A percentile compares a stretch with the other conserved stretches of the same genome.
phyloP scores from a whole-genome alignment of 306 rosid genomes.

The Cucumis melo region DNA sequence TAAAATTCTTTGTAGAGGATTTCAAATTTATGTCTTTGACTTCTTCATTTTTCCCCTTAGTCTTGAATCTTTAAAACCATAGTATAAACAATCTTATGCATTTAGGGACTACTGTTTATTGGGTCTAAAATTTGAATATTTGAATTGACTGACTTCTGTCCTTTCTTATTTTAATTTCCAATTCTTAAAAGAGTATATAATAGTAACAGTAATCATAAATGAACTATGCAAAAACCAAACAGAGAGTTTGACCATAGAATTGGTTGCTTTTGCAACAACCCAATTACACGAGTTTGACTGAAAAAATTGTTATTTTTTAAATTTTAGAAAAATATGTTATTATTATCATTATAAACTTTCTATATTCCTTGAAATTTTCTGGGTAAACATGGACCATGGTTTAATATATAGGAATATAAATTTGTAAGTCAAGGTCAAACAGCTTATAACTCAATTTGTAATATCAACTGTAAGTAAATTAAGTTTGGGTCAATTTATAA shows the following conservation, averaged over 20 bases:
- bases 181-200: no score
- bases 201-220: background rate
- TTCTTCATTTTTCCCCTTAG: background rate
- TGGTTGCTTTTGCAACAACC: background rate
- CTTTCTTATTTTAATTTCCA: background rate
- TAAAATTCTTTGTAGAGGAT: background rate
- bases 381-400: background rate
- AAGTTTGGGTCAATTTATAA: no score
- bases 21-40: background rate
- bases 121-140: background rate
- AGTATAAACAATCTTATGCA: no score
- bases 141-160: background rate
- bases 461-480: no score
- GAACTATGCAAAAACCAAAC: background rate
- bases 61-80: no score
- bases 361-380: background rate
- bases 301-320: background rate
- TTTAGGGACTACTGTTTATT: background rate
- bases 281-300: background rate
- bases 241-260: background rate
- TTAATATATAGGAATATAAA: background rate
- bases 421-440: background rate
- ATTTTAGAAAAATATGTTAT: background rate
- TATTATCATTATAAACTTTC: background rate
- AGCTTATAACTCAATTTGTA: background rate